phyloP scores from a whole-genome alignment of 768 basidiomycete genomes.

The Lyophyllum atratum region DNA sequence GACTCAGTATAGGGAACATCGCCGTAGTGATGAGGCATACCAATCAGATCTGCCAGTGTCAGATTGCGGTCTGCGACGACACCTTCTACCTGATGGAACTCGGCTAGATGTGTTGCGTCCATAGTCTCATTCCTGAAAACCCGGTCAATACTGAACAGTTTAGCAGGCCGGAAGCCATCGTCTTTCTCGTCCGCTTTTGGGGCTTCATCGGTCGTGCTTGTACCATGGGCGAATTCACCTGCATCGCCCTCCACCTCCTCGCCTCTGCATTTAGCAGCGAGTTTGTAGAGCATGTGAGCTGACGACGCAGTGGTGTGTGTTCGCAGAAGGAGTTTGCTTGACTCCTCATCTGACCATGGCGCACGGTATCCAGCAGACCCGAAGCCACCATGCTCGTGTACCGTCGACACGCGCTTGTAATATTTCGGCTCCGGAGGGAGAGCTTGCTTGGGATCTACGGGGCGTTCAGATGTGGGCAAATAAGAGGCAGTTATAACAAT shows the following conservation, averaged over 20 bases:
- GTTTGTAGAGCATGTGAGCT: conserved; percentile 89
- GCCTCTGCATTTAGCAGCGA: conserved; percentile 82
- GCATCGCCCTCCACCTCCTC: conserved; percentile 48
- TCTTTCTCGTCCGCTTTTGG: conserved; percentile 34
- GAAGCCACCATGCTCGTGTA: conserved; percentile 86
- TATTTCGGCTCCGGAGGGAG: conserved; percentile 79
- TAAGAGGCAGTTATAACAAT: conserved; percentile 15
- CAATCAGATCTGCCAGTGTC: conserved; percentile 94
- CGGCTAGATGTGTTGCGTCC: conserved; percentile 97
- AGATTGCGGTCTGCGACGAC: conserved; percentile 94
- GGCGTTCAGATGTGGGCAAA: not conserved
- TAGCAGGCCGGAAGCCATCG: conserved; percentile 88
- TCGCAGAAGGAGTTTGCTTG: conserved; percentile 87
- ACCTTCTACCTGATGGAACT: conserved; percentile 99
- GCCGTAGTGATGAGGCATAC: conserved; percentile 39
- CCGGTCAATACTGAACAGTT: conserved; percentile 95
- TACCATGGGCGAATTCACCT: conserved; percentile 41
- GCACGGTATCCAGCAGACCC: conserved; percentile 97
- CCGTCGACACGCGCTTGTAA: conserved; percentile 79
- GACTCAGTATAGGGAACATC: not conserved
- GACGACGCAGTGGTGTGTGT: conserved; percentile 98
- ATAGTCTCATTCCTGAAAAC: conserved; percentile 99
- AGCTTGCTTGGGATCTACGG: conserved; percentile 74
- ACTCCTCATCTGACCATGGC: conserved; percentile 93
- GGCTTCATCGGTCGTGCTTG: conserved; percentile 29